Percentiles rank a stretch among this genome's conserved stretches.
Conservation (phyloP, 129 eudicot species). For the Chrysanthemum seticuspe region DNA sequence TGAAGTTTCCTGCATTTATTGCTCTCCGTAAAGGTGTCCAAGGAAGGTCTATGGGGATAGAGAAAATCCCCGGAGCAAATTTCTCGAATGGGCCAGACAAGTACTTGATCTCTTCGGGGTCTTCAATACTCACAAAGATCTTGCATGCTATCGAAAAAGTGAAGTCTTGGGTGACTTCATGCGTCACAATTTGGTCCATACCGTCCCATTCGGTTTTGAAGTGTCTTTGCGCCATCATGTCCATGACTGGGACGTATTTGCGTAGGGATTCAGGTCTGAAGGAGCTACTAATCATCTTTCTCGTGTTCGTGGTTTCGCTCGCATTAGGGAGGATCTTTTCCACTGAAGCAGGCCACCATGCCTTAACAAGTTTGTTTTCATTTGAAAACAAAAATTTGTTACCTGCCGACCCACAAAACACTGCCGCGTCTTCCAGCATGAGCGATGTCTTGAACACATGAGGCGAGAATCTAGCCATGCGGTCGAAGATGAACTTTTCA, state of each 20-base stretch:
- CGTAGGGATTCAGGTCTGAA: conserved; percentile 21
- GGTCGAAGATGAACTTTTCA: too few species aligned
- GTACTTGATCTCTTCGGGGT: conserved; percentile 28
- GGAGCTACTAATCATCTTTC: conserved; percentile 31
- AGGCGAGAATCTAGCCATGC: too few species aligned
- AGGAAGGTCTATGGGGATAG: conserved; percentile 51
- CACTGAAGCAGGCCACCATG: conserved; percentile 42
- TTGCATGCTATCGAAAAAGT: too few species aligned
- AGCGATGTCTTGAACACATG: too few species aligned
- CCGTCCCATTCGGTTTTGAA: too few species aligned
- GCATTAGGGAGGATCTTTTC: conserved; percentile 42
- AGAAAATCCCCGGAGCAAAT: conserved; percentile 34
- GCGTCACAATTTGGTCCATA: too few species aligned
- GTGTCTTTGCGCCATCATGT: too few species aligned
- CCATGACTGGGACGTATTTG: too few species aligned
- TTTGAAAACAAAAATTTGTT: conserved; percentile 56
- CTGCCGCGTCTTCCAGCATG: neutral
- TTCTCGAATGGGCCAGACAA: conserved; percentile 32
- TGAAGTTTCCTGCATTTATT: conserved; percentile 38
- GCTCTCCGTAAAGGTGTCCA: conserved; percentile 44
- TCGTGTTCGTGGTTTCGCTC: conserved; percentile 32
- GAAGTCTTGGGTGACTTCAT: too few species aligned
- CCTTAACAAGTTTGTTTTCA: conserved; percentile 47
- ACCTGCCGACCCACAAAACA: conserved; percentile 6
- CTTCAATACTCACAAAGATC: conserved; percentile 15